A percentile compares a stretch with the other conserved stretches of the same genome.
Conservation (phyloP, 345 rosid species). For the Moricandia moricandioides region DNA sequence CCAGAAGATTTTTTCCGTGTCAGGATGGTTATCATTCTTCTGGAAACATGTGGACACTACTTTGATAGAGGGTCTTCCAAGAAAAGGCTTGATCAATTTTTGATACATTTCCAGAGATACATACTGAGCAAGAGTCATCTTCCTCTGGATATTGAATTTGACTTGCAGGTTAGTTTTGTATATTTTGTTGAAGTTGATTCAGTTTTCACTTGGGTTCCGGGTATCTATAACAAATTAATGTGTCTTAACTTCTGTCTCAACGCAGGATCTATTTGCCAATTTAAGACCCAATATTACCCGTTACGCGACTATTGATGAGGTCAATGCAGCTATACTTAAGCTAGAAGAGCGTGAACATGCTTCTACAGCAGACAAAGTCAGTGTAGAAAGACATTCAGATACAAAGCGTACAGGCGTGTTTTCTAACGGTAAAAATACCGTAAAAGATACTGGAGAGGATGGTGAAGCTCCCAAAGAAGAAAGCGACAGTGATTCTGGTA, state of each 20-base stretch:
- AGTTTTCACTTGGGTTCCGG: neutral
- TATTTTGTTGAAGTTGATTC: conserved; percentile 1
- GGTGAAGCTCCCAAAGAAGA: conserved; percentile 68
- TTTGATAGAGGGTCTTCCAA: conserved; percentile 96
- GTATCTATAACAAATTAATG: conserved; percentile 14
- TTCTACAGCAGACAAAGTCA: conserved; percentile 56
- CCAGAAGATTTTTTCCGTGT: conserved; percentile 96
- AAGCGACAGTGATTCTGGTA: conserved; percentile 82
- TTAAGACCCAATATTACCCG: conserved; percentile 86
- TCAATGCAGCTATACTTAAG: conserved; percentile 68
- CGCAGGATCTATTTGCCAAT: conserved; percentile 90
- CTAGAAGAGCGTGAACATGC: conserved; percentile 75
- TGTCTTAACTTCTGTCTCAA: conserved; percentile 10
- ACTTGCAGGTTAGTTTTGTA: conserved; percentile 71
- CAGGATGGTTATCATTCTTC: conserved; percentile 89
- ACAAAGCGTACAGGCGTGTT: conserved; percentile 52
- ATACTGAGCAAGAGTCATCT: conserved; percentile 79
- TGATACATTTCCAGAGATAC: conserved; percentile 92
- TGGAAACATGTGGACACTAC: conserved; percentile 97
- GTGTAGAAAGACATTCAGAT: conserved; percentile 60
- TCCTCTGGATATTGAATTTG: conserved; percentile 93
- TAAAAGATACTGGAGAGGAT: conserved; percentile 62
- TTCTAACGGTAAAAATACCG: conserved; percentile 46
- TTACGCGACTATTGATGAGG: conserved; percentile 73
- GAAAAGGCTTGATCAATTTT: conserved; percentile 91